Evolutionary conservation across 2,329 filamentous ascomycete genomes (phyloP).

Genomic region (Claviceps africana): DNA sequence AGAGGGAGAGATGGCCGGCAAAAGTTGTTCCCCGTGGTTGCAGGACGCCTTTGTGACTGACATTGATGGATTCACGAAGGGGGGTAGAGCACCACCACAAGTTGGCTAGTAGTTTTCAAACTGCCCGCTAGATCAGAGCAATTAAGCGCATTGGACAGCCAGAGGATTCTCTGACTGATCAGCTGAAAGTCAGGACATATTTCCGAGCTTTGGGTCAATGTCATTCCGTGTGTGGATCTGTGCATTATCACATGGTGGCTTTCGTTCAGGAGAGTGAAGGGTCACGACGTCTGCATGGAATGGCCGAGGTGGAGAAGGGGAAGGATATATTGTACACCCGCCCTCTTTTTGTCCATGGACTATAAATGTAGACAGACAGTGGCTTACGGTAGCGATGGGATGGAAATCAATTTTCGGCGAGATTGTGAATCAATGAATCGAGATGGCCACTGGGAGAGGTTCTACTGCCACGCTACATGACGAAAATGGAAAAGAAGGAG

Average conservation of each 20-base stretch:
- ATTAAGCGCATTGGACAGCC: constrained; percentile 1
- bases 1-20: background rate
- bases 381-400: too few species aligned
- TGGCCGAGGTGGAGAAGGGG: background rate
- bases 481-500: too few species aligned
- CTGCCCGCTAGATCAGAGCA: constrained; percentile 1
- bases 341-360: background rate
- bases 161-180: background rate
- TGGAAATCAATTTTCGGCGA: too few species aligned
- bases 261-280: background rate
- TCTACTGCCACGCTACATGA: too few species aligned
- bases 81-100: constrained; percentile 1
- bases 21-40: background rate
- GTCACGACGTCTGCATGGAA: background rate
- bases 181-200: background rate
- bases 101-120: background rate
- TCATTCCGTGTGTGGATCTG: background rate
- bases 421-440: too few species aligned
- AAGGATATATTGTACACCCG: background rate
- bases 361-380: background rate
- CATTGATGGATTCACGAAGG: constrained; percentile 1
- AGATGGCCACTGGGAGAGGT: too few species aligned
- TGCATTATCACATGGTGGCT: background rate
- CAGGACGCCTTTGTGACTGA: constrained; percentile 4
- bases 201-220: background rate